Evolutionary conservation across 768 basidiomycete species (phyloP).

Genomic region (Lactifluus pinguis): DNA sequence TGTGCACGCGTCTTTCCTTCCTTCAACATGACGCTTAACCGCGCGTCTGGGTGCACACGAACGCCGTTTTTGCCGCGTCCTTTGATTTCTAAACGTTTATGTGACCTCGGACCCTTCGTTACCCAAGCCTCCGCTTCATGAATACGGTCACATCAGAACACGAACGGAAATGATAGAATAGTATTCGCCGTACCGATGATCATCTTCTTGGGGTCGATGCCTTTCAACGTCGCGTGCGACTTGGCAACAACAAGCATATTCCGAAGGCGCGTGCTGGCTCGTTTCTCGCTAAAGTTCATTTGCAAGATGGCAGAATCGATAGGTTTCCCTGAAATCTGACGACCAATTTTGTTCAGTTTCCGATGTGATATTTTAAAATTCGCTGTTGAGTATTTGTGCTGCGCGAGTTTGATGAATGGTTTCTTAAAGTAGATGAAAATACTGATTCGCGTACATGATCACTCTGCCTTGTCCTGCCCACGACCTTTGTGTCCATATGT

Average conservation of each 20-base stretch:
- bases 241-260: slow-evolving; percentile 83
- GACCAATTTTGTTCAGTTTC: slow-evolving; percentile 82
- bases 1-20: slow-evolving; percentile 76
- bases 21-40: slow-evolving; percentile 65
- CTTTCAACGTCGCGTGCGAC: slow-evolving; percentile 76
- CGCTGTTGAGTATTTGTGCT: slow-evolving; percentile 93
- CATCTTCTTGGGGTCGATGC: slow-evolving; percentile 59
- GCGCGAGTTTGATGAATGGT: neutral
- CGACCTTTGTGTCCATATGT: neutral
- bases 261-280: slow-evolving; percentile 77
- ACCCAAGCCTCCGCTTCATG: slow-evolving; percentile 86
- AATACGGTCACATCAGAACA: neutral
- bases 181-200: slow-evolving; percentile 60
- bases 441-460: slow-evolving; percentile 10
- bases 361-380: slow-evolving; percentile 91
- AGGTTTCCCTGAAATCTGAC: slow-evolving; percentile 83
- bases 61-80: slow-evolving; percentile 78
- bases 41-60: slow-evolving; percentile 65
- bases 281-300: slow-evolving; percentile 94
- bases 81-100: slow-evolving; percentile 67
- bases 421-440: neutral
- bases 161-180: neutral
- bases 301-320: slow-evolving; percentile 94
- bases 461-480: slow-evolving; percentile 3
- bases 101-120: slow-evolving; percentile 61